Conservation (phyloP, 306 rosid genomes). For the Gynostemma pentaphyllum region DNA sequence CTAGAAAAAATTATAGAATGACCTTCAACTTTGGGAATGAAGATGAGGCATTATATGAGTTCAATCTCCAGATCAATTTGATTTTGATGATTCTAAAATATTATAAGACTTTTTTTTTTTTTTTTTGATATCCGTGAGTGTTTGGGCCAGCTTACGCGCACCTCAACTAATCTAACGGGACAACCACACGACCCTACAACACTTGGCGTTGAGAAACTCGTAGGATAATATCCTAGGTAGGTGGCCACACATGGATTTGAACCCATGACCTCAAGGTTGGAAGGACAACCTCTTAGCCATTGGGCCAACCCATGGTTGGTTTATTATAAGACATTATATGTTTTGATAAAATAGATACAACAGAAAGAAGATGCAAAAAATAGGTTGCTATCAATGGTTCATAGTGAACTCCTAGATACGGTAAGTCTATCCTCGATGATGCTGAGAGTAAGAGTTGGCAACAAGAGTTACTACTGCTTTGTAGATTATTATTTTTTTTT, state of each 20-base stretch:
- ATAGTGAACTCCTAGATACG: background rate
- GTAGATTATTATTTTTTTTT: too few relatives aligned
- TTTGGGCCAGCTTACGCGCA: too few relatives aligned
- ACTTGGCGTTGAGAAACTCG: too few relatives aligned
- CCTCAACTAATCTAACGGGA: too few relatives aligned
- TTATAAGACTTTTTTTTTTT: too few relatives aligned
- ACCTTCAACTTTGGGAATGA: background rate
- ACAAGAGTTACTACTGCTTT: background rate
- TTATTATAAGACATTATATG: background rate
- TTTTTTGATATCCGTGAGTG: too few relatives aligned
- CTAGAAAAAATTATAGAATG: background rate
- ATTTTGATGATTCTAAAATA: background rate
- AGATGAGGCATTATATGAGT: background rate
- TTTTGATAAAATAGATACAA: background rate
- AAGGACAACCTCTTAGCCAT: too few relatives aligned
- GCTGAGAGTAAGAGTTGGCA: background rate
- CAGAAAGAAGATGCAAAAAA: background rate
- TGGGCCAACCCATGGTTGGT: too few relatives aligned
- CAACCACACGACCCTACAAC: too few relatives aligned
- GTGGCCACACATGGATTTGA: too few relatives aligned
- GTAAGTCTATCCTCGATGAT: background rate
- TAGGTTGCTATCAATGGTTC: background rate
- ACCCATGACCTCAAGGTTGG: too few relatives aligned
- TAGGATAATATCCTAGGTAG: too few relatives aligned
- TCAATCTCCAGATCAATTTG: background rate